Base-by-base conservation (phyloP, 257 asterid genomes). In the Eucommia ulmoides region DNA sequence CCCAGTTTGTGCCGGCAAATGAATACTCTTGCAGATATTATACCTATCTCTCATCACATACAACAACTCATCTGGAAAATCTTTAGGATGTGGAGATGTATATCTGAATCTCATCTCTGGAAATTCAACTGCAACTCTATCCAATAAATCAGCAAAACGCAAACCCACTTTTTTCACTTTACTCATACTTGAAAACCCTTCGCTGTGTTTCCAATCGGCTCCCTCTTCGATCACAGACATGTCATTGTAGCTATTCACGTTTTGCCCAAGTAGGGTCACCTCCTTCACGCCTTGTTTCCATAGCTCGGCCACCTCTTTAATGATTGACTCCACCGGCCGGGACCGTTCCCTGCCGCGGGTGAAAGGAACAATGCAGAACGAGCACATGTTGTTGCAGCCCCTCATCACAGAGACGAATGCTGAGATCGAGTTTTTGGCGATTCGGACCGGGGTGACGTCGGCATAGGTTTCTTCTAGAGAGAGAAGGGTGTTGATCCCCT, bases 71-170 rank as follows among this genome's bases (percentile, higher is more conserved):
- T 85, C 93, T 0, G 96, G 98, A 65, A 82, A 89, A 61, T 89
- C 98, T 73, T 89, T 89, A 20, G 98, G 98, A 65, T 89, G 98
- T 24, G 98, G 98, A 22, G 98, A 89, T 41, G 98, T 89, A 73
- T 74, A 89, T 78, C 98, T 68, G 67, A 89, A 89, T 59, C 98
- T 67, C 96, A 89, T 89, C 69, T 89, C 92, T 22, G 98, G 98
- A 70, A 65, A 89, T 67, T 85, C 98, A 23, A 19, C 18, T 15
- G 96, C 96, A 61, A 89, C 81, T 52, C 81, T 74, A 59, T 85
- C 92, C 11, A 89, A 75, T 49, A 89, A 85, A 74, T 89, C 94
- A 47, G 98, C 91, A 75, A 89, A 89, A 19, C 98, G 94, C 45
- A 80, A 71, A 55, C 98, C 98, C 67, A 83, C 65, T 19, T 73